A percentile compares a stretch with the other conserved stretches of the same genome.
Evolutionary conservation across 2,329 filamentous ascomycete species (phyloP).

Genomic region (Colletotrichum liriopes): DNA sequence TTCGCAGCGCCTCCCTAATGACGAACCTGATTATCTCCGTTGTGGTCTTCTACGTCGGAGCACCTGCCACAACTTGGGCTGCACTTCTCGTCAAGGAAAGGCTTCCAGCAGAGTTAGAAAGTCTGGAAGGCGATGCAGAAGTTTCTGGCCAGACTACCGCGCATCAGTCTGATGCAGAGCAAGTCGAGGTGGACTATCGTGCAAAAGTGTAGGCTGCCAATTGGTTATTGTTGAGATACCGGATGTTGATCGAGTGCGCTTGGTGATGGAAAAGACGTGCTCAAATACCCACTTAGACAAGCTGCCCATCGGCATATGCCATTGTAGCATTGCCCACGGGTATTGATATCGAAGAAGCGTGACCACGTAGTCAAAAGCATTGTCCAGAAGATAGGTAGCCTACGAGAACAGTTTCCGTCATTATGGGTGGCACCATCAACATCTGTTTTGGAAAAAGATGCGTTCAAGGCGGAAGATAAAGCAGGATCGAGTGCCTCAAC

Average conservation of each 20-base stretch:
- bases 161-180: slow-evolving; percentile 18
- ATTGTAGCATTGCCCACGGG: no score
- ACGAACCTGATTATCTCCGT: slow-evolving; percentile 63
- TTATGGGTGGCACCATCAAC: no score
- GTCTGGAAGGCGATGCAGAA: not conserved
- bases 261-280: no score
- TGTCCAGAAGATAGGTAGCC: no score
- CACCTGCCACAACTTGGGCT: slow-evolving; percentile 27
- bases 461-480: no score
- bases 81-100: slow-evolving; percentile 19
- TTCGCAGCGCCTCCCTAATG: slow-evolving; percentile 61
- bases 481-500: no score
- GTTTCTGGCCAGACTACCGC: not conserved
- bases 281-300: no score
- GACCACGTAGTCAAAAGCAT: no score
- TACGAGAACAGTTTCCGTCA: no score
- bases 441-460: no score
- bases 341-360: no score
- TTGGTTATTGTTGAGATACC: not conserved
- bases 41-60: slow-evolving; percentile 59
- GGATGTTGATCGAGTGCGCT: no score
- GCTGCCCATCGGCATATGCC: not conserved
- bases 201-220: not conserved
- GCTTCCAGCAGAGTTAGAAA: slow-evolving; percentile 17
- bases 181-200: not conserved